Conservation (phyloP, 2,329 filamentous ascomycete species). For the Ophiostoma fasciatum region DNA sequence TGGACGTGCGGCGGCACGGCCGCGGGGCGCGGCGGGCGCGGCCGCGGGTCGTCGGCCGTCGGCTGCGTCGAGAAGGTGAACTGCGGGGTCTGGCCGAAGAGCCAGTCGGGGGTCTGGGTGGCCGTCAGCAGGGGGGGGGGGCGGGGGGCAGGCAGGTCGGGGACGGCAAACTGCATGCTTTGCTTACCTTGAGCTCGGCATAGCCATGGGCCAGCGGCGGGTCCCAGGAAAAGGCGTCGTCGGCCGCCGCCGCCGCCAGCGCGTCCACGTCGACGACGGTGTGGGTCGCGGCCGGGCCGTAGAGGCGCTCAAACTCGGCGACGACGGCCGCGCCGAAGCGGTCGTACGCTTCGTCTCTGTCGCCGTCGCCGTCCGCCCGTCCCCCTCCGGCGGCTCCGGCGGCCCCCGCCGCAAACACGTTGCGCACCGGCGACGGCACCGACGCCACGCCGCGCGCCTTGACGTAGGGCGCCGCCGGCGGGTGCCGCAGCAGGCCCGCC, state of each 20-base stretch:
- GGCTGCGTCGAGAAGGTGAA: conserved; percentile 57
- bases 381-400: conserved; percentile 16
- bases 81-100: conserved; percentile 71
- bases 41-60: conserved; percentile 41
- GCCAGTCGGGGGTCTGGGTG: conserved; percentile 51
- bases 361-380: neutral
- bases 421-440: conserved; percentile 70
- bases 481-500: conserved; percentile 58
- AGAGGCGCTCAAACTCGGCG: conserved; percentile 52
- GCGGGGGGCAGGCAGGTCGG: neutral
- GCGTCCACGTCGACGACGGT: conserved; percentile 32
- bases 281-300: conserved; percentile 29
- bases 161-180: neutral
- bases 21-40: conserved; percentile 34
- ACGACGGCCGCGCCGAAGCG: conserved; percentile 42
- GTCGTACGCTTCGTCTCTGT: too few relatives aligned
- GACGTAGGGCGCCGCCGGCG: conserved; percentile 55
- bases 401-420: conserved; percentile 34
- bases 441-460: conserved; percentile 79
- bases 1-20: conserved; percentile 26
- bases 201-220: conserved; percentile 36
- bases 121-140: neutral
- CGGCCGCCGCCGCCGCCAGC: conserved; percentile 18
- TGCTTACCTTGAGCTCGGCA: conserved; percentile 35
- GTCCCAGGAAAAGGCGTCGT: conserved; percentile 33